Percentiles rank a stretch among this genome's conserved stretches.
Evolutionary conservation across 805 yeast genomes (phyloP).

Genomic region (Gaillardinia entomophila): DNA sequence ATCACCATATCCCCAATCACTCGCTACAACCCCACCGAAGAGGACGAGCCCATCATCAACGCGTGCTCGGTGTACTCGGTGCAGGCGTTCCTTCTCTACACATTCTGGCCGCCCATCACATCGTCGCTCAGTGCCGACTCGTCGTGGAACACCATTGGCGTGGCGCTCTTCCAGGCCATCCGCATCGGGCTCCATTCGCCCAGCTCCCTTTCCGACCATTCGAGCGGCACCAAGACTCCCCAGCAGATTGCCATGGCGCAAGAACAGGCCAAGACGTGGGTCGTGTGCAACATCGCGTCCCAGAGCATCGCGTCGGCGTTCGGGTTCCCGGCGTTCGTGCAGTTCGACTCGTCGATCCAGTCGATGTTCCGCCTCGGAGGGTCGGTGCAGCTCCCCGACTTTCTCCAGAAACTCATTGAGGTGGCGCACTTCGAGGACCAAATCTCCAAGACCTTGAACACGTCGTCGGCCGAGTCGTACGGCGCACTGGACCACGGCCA

Average conservation of each 20-base stretch:
- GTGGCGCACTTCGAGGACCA: constrained; percentile 85
- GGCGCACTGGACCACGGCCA: constrained; percentile 66
- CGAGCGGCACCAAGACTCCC: constrained; percentile 35
- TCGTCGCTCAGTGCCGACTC: constrained; percentile 94
- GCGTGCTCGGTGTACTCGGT: constrained; percentile 91
- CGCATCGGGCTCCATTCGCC: constrained; percentile 85
- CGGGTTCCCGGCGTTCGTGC: constrained; percentile 92
- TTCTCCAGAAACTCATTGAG: constrained; percentile 72
- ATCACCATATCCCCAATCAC: constrained; percentile 88
- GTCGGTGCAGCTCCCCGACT: constrained; percentile 43
- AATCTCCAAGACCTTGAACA: constrained; percentile 68
- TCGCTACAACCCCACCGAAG: constrained; percentile 71
- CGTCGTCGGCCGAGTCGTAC: constrained; percentile 60
- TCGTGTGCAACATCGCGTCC: constrained; percentile 84
- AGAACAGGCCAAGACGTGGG: constrained; percentile 89
- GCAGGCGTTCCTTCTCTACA: constrained; percentile 82
- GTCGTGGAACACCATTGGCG: constrained; percentile 91
- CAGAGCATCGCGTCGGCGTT: constrained; percentile 88
- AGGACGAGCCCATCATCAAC: constrained; percentile 76
- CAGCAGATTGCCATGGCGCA: constrained; percentile 44
- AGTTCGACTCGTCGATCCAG: constrained; percentile 67
- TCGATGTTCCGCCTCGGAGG: constrained; percentile 46
- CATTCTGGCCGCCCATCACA: constrained; percentile 95
- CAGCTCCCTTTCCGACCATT: constrained; percentile 40
- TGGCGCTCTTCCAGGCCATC: constrained; percentile 88